Evolutionary conservation across 2,329 filamentous ascomycete genomes (phyloP).

Genomic region (Colletotrichum sublineola): DNA sequence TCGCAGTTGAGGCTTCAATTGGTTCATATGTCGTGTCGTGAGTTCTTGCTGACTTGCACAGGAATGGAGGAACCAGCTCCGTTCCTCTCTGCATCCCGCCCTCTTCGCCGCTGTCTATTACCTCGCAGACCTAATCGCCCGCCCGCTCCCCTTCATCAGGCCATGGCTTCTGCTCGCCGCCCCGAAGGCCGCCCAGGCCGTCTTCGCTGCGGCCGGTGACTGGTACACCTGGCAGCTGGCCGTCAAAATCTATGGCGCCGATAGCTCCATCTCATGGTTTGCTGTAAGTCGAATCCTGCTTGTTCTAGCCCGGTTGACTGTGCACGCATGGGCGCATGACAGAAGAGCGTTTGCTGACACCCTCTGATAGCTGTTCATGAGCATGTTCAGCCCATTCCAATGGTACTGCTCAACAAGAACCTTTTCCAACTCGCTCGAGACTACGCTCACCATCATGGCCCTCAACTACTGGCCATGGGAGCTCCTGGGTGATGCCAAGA

Average conservation of each 20-base stretch:
- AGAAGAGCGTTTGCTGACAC: background rate
- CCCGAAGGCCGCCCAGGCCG: constrained; percentile 82
- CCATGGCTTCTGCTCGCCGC: constrained; percentile 77
- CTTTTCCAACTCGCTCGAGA: constrained; percentile 94
- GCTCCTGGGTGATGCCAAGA: constrained; percentile 63
- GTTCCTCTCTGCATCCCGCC: constrained; percentile 91
- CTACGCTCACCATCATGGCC: constrained; percentile 84
- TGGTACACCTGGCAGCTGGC: constrained; percentile 91
- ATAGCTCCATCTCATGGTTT: constrained; percentile 74
- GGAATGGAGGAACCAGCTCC: constrained; percentile 93
- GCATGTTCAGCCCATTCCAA: constrained; percentile 87
- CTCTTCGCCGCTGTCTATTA: constrained; percentile 85
- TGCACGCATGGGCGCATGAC: background rate
- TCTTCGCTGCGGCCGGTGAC: constrained; percentile 83
- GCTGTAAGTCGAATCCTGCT: constrained; percentile 68
- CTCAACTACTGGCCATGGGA: constrained; percentile 91
- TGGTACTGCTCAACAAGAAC: constrained; percentile 96
- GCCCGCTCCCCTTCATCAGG: constrained; percentile 64
- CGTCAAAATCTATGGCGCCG: constrained; percentile 76
- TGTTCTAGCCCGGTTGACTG: constrained; percentile 22
- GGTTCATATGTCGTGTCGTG: background rate
- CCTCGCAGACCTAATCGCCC: constrained; percentile 68
- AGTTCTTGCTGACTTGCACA: constrained; percentile 52
- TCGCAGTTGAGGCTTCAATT: background rate
- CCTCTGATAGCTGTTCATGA: constrained; percentile 73